phyloP scores from a whole-genome alignment of 257 asterid genomes.

The Eucommia ulmoides region DNA sequence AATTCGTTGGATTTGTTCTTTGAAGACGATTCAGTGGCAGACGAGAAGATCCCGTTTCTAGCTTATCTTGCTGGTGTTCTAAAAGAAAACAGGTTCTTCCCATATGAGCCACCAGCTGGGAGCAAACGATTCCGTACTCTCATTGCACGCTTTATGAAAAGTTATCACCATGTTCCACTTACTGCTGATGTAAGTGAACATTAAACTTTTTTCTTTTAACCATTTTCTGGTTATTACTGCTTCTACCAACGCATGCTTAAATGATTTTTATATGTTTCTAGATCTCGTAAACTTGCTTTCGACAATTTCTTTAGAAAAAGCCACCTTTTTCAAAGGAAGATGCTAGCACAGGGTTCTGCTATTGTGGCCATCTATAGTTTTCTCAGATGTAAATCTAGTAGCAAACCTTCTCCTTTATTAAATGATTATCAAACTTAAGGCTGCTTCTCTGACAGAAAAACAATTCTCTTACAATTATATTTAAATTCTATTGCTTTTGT shows the following conservation, averaged over 20 bases:
- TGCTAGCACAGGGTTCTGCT: no score
- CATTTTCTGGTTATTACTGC: no score
- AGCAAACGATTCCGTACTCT: conserved; percentile 77
- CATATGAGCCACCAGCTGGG: conserved; percentile 95
- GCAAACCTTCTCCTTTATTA: no score
- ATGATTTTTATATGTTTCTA: neutral
- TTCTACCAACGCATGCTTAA: no score
- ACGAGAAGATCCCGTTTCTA: conserved; percentile 94
- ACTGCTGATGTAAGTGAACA: conserved; percentile 69
- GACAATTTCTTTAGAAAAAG: no score
- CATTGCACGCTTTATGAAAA: conserved; percentile 77
- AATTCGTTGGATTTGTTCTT: conserved; percentile 89
- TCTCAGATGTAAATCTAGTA: no score
- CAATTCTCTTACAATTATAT: no score
- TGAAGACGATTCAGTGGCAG: conserved; percentile 95
- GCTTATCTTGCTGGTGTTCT: conserved; percentile 89
- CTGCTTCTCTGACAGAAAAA: no score
- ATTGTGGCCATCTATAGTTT: no score
- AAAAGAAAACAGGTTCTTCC: conserved; percentile 64
- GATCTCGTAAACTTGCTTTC: neutral
- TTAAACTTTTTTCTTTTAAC: neutral
- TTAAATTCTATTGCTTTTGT: no score
- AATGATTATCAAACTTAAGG: no score
- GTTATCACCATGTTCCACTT: conserved; percentile 89
- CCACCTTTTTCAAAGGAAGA: no score